Percentiles rank a stretch among this genome's conserved stretches.
These are phyloP conservation scores for Fistulifera solaris DNA, from an alignment of 108 stramenopile genomes.

Conservation along the genomic window DNA sequence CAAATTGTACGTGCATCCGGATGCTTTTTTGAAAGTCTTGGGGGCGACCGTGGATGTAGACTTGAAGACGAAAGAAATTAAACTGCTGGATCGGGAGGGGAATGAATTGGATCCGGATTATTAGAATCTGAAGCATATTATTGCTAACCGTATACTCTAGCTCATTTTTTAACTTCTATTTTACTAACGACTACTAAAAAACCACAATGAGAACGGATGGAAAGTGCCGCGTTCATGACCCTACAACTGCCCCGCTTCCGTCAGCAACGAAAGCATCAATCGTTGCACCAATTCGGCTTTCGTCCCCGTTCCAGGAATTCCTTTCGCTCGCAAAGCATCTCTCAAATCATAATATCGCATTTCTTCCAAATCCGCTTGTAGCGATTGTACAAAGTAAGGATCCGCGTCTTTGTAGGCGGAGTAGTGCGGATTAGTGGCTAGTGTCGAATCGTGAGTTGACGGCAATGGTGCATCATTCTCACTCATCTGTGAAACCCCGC, in stretches of 20 bases:
- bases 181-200: too few species aligned
- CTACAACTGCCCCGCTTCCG: background rate
- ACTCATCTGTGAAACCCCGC: too few species aligned
- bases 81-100: conserved; percentile 60
- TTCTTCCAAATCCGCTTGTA: background rate
- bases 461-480: background rate
- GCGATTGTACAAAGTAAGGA: background rate
- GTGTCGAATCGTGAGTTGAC: too few species aligned
- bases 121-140: too few species aligned
- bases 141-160: too few species aligned
- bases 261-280: conserved; percentile 3
- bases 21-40: conserved; percentile 79
- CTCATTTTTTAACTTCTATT: too few species aligned
- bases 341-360: background rate
- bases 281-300: too few species aligned
- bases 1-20: conserved; percentile 63
- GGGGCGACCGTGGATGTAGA: conserved; percentile 66
- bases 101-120: conserved; percentile 68
- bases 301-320: too few species aligned
- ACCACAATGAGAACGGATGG: too few species aligned
- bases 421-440: background rate
- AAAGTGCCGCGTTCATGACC: too few species aligned
- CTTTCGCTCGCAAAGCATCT: too few species aligned
- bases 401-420: conserved; percentile 14
- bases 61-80: conserved; percentile 29